Conservation (phyloP, 768 basidiomycete genomes). For the Leucocoprinus birnbaumii region DNA sequence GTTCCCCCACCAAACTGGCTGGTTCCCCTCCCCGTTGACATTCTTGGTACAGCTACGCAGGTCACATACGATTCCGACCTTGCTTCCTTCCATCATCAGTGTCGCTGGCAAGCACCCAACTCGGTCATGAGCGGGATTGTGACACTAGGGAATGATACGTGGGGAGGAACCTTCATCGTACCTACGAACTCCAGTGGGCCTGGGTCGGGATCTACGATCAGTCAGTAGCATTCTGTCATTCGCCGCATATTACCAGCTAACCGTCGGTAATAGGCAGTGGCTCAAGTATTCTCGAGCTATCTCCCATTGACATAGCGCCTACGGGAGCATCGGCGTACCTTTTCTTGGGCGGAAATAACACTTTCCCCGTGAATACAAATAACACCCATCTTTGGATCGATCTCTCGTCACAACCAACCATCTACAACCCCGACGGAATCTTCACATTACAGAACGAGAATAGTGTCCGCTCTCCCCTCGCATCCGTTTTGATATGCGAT, state of each 20-base stretch:
- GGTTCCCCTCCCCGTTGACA: not conserved
- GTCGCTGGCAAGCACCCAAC: slow-evolving; percentile 4
- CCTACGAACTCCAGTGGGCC: not conserved
- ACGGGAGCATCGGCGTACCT: too few species aligned
- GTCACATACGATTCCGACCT: not conserved
- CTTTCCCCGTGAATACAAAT: too few species aligned
- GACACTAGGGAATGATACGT: not conserved
- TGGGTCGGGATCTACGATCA: too few species aligned
- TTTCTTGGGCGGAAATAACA: too few species aligned
- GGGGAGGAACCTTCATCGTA: not conserved
- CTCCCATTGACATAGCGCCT: too few species aligned
- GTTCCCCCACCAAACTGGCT: not conserved
- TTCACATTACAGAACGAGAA: too few species aligned
- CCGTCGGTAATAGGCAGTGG: too few species aligned
- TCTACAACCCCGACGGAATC: not conserved
- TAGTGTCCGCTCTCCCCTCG: not conserved
- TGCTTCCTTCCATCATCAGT: not conserved
- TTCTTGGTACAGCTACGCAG: not conserved
- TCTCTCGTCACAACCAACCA: not conserved
- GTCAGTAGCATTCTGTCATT: too few species aligned
- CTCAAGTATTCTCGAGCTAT: too few species aligned
- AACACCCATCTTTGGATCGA: not conserved
- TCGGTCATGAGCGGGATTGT: not conserved
- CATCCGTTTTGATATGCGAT: slow-evolving; percentile 3
- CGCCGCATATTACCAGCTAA: too few species aligned